phyloP scores from a whole-genome alignment of 768 basidiomycete genomes.

The Cystofilobasidium capitatum region DNA sequence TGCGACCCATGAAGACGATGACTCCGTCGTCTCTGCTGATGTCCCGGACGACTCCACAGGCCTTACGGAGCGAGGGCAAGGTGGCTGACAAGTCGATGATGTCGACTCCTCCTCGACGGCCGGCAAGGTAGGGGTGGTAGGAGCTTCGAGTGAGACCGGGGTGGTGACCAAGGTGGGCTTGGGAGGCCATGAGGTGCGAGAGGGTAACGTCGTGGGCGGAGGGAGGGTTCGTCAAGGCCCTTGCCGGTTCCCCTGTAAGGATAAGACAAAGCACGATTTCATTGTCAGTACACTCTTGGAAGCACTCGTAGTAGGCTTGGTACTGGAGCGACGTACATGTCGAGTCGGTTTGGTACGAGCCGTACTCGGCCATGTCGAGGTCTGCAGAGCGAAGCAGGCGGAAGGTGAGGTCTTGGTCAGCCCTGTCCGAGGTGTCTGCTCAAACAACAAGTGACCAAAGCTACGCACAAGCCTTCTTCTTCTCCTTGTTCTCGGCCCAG shows the following conservation, averaged over 20 bases:
- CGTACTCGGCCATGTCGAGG: not conserved
- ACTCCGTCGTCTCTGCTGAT: constrained; percentile 71
- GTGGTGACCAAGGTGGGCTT: constrained; percentile 88
- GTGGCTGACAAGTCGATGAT: constrained; percentile 94
- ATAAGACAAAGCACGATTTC: not conserved
- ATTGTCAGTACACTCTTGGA: not conserved
- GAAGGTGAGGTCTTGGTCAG: too few species aligned
- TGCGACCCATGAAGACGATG: constrained; percentile 60
- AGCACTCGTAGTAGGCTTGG: not conserved
- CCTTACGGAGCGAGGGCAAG: constrained; percentile 78
- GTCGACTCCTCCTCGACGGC: constrained; percentile 75
- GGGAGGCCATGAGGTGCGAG: constrained; percentile 81
- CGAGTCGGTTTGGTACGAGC: constrained; percentile 24
- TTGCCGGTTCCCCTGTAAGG: constrained; percentile 49
- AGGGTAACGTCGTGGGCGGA: constrained; percentile 59
- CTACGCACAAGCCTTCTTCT: too few species aligned
- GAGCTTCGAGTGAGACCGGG: constrained; percentile 71
- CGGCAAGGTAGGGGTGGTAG: constrained; percentile 86
- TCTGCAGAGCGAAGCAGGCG: not conserved
- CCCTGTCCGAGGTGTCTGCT: too few species aligned
- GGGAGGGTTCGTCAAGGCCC: constrained; percentile 55
- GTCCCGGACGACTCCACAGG: constrained; percentile 74
- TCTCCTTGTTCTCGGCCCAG: too few species aligned
- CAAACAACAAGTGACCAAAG: too few species aligned
- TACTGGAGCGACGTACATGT: constrained; percentile 5